Conservation (phyloP, 768 basidiomycete genomes). For the Collybiopsis luxurians region DNA sequence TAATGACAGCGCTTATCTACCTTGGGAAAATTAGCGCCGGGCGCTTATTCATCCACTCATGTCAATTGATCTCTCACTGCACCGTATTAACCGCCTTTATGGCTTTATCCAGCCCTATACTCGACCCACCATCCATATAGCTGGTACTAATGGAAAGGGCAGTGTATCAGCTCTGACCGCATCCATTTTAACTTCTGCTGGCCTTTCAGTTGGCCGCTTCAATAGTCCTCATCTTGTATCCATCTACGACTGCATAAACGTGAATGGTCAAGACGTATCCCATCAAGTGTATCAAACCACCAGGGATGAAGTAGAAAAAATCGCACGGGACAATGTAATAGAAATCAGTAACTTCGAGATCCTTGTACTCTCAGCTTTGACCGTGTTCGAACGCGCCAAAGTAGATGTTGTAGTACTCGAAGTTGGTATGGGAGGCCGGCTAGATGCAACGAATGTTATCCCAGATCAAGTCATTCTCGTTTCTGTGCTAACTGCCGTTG, state of each 20-base stretch:
- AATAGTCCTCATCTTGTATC: conserved; percentile 90
- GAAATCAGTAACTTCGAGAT: conserved; percentile 78
- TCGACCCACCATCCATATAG: conserved; percentile 84
- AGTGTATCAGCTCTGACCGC: conserved; percentile 83
- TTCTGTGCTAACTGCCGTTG: conserved; percentile 83
- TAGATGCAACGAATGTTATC: conserved; percentile 93
- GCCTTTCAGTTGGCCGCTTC: conserved; percentile 73
- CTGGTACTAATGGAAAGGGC: conserved; percentile 98
- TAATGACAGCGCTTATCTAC: too few relatives aligned
- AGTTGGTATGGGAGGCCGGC: conserved; percentile 91
- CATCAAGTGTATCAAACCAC: conserved; percentile 43
- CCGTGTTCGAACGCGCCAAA: conserved; percentile 63
- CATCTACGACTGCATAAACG: conserved; percentile 70
- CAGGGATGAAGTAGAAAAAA: conserved; percentile 43
- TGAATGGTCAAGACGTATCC: conserved; percentile 57
- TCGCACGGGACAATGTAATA: conserved; percentile 41
- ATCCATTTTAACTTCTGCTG: conserved; percentile 63
- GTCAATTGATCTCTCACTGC: conserved; percentile 70
- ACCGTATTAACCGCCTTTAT: conserved; percentile 55
- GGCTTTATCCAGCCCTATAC: conserved; percentile 55
- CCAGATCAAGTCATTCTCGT: conserved; percentile 65
- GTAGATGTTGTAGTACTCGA: conserved; percentile 87
- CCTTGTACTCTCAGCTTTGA: conserved; percentile 77
- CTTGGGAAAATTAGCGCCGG: not conserved
- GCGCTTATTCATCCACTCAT: conserved; percentile 24